Evolutionary conservation across 1,139 yeast species (phyloP).

Genomic region (Saccharomycopsis hybrid): DNA sequence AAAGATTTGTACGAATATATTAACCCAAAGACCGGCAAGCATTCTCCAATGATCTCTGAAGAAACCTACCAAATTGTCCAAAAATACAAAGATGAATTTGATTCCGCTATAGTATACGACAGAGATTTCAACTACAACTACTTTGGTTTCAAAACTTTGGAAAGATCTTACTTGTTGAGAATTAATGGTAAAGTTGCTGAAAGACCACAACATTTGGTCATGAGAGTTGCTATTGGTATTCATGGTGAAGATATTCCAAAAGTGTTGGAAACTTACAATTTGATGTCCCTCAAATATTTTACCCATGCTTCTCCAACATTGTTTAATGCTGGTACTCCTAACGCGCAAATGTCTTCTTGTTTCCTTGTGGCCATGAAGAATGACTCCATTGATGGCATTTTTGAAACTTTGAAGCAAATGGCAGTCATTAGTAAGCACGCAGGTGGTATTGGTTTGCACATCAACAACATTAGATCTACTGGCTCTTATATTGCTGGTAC

Average conservation of each 20-base stretch:
- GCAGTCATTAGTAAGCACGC: slow-evolving; percentile 86
- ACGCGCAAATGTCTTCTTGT: slow-evolving; percentile 84
- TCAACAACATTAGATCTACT: slow-evolving; percentile 77
- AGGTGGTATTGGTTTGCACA: slow-evolving; percentile 84
- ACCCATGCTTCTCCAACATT: slow-evolving; percentile 88
- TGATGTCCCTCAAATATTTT: slow-evolving; percentile 79
- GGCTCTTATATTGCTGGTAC: slow-evolving; percentile 88
- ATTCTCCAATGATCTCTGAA: slow-evolving; percentile 75
- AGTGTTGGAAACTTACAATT: slow-evolving; percentile 72
- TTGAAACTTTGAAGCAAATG: slow-evolving; percentile 77
- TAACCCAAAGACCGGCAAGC: slow-evolving; percentile 66
- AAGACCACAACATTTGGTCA: slow-evolving; percentile 83
- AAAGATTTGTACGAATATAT: slow-evolving; percentile 59
- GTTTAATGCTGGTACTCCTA: slow-evolving; percentile 86
- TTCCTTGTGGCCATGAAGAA: slow-evolving; percentile 85
- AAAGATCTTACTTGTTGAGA: slow-evolving; percentile 73
- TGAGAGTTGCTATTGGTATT: slow-evolving; percentile 87
- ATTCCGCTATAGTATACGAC: slow-evolving; percentile 75
- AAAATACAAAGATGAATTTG: slow-evolving; percentile 61
- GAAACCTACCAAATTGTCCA: slow-evolving; percentile 60
- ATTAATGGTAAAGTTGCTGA: slow-evolving; percentile 71
- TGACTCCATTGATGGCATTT: slow-evolving; percentile 86
- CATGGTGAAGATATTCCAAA: slow-evolving; percentile 68
- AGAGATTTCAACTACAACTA: slow-evolving; percentile 80
- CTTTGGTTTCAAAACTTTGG: slow-evolving; percentile 83